These are phyloP conservation scores for Vitis hybrid DNA, from an alignment of 177 flowering plant genomes.

Conservation along the genomic window DNA sequence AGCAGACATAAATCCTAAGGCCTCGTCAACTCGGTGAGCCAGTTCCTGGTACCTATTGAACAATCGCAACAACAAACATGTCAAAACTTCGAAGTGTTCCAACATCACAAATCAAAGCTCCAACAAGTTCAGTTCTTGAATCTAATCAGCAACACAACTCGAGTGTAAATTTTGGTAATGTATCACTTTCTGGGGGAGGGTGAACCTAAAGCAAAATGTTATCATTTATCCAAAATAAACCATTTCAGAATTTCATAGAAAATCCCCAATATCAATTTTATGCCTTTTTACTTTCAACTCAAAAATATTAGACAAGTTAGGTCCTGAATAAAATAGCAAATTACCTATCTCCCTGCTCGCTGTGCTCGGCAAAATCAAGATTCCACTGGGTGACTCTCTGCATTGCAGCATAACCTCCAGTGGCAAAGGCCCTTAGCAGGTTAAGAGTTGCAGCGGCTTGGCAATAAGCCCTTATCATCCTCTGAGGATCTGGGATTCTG, in stretches of 20 bases:
- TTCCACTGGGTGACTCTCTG: constrained; percentile 69
- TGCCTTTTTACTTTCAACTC: too few species aligned
- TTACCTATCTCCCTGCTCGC: constrained; percentile 67
- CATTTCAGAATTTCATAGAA: too few species aligned
- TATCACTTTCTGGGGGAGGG: too few species aligned
- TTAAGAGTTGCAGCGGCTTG: constrained; percentile 57
- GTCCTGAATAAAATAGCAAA: too few species aligned
- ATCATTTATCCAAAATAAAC: too few species aligned
- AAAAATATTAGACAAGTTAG: too few species aligned
- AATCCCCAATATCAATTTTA: too few species aligned
- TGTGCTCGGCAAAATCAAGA: constrained; percentile 59
- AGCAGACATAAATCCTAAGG: constrained; percentile 63
- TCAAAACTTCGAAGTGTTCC: background rate
- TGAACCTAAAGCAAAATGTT: too few species aligned
- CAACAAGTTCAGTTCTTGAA: background rate
- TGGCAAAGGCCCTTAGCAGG: constrained; percentile 59
- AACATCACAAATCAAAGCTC: background rate
- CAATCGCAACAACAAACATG: background rate
- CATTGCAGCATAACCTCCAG: constrained; percentile 71
- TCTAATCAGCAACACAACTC: background rate
- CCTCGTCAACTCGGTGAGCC: constrained; percentile 57
- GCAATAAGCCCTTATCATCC: constrained; percentile 55
- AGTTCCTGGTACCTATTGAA: constrained; percentile 51
- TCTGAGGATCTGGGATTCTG: constrained; percentile 56
- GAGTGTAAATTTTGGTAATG: too few species aligned